These are phyloP conservation scores for Magnolia changhungtana DNA, from an alignment of 164 flowering plant species.

Conservation along the genomic window DNA sequence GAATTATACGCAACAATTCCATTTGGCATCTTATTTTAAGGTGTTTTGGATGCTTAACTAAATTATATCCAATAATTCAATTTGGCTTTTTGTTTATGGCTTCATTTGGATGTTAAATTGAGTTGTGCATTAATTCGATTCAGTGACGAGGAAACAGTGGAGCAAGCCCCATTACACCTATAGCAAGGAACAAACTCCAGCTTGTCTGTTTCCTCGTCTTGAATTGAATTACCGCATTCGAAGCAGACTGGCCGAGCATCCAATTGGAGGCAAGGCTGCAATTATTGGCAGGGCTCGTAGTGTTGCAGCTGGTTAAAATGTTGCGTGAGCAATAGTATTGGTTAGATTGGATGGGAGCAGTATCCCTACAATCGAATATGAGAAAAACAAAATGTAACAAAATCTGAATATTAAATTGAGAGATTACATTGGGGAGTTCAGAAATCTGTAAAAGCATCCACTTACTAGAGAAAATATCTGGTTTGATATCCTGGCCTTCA, in stretches of 20 bases:
- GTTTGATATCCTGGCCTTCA: neutral
- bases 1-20: neutral
- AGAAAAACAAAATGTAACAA: too few relatives aligned
- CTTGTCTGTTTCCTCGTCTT: too few relatives aligned
- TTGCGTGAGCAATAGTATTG: too few relatives aligned
- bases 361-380: too few relatives aligned
- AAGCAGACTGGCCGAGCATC: too few relatives aligned
- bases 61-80: neutral
- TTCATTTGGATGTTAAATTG: neutral
- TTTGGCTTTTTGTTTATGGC: neutral
- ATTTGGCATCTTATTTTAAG: neutral
- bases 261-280: too few relatives aligned
- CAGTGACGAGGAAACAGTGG: too few relatives aligned
- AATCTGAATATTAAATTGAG: too few relatives aligned
- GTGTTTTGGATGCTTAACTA: neutral
- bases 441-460: neutral
- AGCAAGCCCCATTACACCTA: neutral
- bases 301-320: too few relatives aligned
- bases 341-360: too few relatives aligned
- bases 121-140: neutral
- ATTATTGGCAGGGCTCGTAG: too few relatives aligned
- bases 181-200: neutral
- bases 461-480: neutral
- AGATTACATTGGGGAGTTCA: neutral
- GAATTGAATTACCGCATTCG: too few relatives aligned